Evolutionary conservation across 2,329 filamentous ascomycete species (phyloP), one percentile per base, ranked within the genome.

Genomic region (Claviceps sorghi): DNA sequence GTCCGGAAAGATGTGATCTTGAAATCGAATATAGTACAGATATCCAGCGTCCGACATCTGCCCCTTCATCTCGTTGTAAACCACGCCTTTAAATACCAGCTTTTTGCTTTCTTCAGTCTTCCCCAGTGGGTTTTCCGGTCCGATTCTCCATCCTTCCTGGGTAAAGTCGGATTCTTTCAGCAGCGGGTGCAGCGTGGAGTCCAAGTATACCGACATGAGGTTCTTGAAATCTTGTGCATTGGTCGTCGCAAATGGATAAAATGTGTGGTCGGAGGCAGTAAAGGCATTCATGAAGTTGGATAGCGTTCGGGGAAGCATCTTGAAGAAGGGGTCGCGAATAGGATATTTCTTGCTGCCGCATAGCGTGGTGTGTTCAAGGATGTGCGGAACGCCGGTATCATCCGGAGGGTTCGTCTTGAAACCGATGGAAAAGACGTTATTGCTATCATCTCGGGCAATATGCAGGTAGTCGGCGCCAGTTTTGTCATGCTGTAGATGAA

Each of bases 221-320:
- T 98, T 98, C 68, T 86, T 86, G 69, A 93, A 98, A 62, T 98
- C 93, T 66, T 95, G 88, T 21, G 81, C 76, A 62, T 98, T 98
- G 26, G 93, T 98, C 2, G 93, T 98, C 53, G 93, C 90, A 67
- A 98, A 98, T 2, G 93, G 93, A 64, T 98, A 98, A 59, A 88
- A 95, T 11, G 93, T 98, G 67, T 98, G 90, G 63, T 97, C 91
- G 22, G 89, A 86, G 29, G 90, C 89, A 43, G 93, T 98, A 65
- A 97, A 95, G 55, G 93, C 93, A 67, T 98, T 98, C 93, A 98
- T 98, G 65, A 96, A 98, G 69, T 97, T 98, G 58, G 93, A 96
- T n/a, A 98, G 77, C 5, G 93, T 96, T 60, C 93, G 83, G 22
- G 93, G 93, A 29, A 98, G 79, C 93, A 98, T 98, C 78, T 97